Evolutionary conservation across 2,329 filamentous ascomycete genomes (phyloP), one percentile per base, ranked within the genome.

Genomic region (Alternaria tenuissima): DNA sequence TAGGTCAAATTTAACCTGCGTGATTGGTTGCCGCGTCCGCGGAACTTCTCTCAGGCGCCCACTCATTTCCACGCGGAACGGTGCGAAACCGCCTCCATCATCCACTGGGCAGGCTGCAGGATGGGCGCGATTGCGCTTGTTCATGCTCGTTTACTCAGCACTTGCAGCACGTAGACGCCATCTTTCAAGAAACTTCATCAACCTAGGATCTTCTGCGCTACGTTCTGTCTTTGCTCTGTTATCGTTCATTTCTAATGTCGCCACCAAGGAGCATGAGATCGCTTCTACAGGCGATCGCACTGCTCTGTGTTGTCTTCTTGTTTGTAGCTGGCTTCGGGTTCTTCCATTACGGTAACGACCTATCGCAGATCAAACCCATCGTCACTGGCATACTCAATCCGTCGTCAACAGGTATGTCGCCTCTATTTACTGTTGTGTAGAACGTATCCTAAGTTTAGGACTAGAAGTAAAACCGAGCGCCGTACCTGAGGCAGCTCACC

Each of bases 221-320:
- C 46, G 12, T 28, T 42, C n/a, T 12, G 18, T 24, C 38, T 2
- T 18, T 28, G 8, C 11, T 36, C 16, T 36, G 8, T 12, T 8
- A 30, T 18, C 41, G 5, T 24, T 43, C n/a, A 44, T 41, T n/a
- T 43, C 34, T 52, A 11, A 66, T 64, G 58, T 57, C 59, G 46
- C 60, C 56, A 38, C n/a, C 46, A 52, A 57, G 51, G 34, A 60
- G 43, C 60, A 46, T 66, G 24, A 58, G 56, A 55, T 61, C 61
- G 46, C 58, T 69, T 16, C 39, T 67, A 36, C 58, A 64, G 43
- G 44, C 59, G 46, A 42, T 67, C 41, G 46, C 58, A 18, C 48
- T 67, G 48, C 58, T 69, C 22, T 42, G 51, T 38, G 30, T 53
- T 4, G 46, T 66, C 22, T 57, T 63, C 36, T 16, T 69, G 41